Base-by-base conservation (phyloP, 2,329 filamentous ascomycete genomes). In the Arthrinium puccinioides region DNA sequence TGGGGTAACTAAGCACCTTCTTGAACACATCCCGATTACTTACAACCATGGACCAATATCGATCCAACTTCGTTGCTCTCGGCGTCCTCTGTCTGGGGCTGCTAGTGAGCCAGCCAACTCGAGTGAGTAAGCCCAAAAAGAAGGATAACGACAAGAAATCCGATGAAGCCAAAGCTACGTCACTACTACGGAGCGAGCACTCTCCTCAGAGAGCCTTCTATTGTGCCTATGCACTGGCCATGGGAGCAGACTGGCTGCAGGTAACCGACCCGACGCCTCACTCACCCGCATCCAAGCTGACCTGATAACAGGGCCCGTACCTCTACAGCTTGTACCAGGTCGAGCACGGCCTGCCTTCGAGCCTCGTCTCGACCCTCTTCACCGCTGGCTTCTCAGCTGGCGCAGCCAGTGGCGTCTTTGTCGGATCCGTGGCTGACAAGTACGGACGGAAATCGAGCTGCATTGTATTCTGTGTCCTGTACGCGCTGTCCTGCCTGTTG, bases 381-480 rank as follows among this genome's bases (percentile, higher is more conserved):
- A 62, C 64, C 5, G 59, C 61, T 13, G 61, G 70, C 16, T 74
- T 75, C 51, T 49, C 73, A 21, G 64, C 67, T 2, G 68, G 64
- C 7, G 72, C 64, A 30, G 43, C 68, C 15, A 67, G 66, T 27
- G 70, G 61, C 14, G 54, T 57, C 16, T 59, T 65, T 37, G 55
- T 57, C 9, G 64, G 64, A 9, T 45, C 52, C 13, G 44, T 64
- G 8, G 58, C 64, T 2, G 62, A 67, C 44, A 63, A 61, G 26
- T 60, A 66, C 45, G 73, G 72, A 16, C 67, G 74, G 21, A 66
- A 66, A 44, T 57, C 57, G 20, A 66, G 65, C 29, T 79, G 74
- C 48, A 59, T 76, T 19, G 49, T 65, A 4, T 79, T 74, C 55
- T 78, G 74, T 54, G 48, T 63, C 16, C 55, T 66, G 18, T 78